Conservation (phyloP, 441 rosid genomes). For the Erodium trifolium region DNA sequence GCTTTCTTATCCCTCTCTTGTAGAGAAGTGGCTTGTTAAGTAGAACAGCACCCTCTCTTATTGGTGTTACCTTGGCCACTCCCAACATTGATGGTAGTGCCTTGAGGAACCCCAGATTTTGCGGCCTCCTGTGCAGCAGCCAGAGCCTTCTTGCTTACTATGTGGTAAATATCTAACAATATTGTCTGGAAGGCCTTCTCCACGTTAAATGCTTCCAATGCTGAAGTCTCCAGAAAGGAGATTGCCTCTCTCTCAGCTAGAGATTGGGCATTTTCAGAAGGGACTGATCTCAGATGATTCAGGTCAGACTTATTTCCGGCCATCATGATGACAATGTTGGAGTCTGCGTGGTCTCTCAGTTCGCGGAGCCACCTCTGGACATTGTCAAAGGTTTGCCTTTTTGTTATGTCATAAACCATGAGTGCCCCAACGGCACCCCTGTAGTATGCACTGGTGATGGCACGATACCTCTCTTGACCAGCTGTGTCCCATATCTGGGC, state of each 20-base stretch:
- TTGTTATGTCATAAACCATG: slow-evolving; percentile 3
- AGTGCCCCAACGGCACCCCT: slow-evolving; percentile 7
- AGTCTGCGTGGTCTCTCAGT: neutral
- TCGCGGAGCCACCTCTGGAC: slow-evolving; percentile 4
- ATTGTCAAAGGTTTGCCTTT: neutral
- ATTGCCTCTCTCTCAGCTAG: neutral
- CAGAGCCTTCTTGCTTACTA: slow-evolving; percentile 1
- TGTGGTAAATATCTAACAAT: slow-evolving; percentile 1
- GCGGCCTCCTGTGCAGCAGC: neutral
- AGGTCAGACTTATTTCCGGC: neutral
- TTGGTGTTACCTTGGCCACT: neutral
- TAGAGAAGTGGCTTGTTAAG: no score
- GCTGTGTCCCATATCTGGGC: slow-evolving; percentile 1
- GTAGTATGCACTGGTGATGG: neutral
- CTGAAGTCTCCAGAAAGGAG: slow-evolving; percentile 1
- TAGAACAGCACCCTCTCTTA: neutral
- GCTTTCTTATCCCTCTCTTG: no score
- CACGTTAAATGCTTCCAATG: neutral
- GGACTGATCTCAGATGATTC: neutral
- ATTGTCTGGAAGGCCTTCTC: slow-evolving; percentile 3
- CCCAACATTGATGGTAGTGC: neutral
- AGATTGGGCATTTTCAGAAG: neutral
- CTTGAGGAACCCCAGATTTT: neutral
- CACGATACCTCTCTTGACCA: neutral
- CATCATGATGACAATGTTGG: slow-evolving; percentile 1